phyloP scores from a whole-genome alignment of 2,329 filamentous ascomycete genomes.

The Bertia moriformis region DNA sequence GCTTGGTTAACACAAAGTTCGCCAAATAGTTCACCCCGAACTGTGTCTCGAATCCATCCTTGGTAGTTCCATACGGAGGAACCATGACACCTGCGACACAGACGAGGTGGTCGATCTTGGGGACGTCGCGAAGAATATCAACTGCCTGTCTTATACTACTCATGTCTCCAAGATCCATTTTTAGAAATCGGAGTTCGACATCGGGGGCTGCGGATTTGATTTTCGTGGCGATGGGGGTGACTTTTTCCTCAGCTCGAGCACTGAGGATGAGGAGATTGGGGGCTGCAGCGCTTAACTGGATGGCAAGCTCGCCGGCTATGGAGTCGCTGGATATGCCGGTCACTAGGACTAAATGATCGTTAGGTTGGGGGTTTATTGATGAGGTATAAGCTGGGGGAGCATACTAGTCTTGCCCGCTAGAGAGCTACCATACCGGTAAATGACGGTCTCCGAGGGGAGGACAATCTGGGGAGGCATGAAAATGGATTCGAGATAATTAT shows the following conservation, averaged over 20 bases:
- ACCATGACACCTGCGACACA: conserved; percentile 9
- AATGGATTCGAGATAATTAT: not conserved
- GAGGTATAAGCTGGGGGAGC: not conserved
- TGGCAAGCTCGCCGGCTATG: conserved; percentile 10
- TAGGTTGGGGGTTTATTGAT: not conserved
- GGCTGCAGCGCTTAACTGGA: conserved; percentile 7
- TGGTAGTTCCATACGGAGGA: conserved; percentile 5
- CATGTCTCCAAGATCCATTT: conserved; percentile 8
- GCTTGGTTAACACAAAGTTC: not conserved
- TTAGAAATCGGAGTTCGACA: conserved; percentile 7
- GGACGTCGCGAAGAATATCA: conserved; percentile 2
- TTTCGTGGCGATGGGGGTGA: conserved; percentile 5
- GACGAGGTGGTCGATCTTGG: conserved; percentile 7
- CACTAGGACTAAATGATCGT: conserved; percentile 1
- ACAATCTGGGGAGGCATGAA: not conserved
- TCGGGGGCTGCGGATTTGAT: conserved; percentile 7
- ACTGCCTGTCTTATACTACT: conserved; percentile 4
- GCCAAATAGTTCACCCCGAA: not conserved
- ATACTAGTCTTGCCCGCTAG: not conserved
- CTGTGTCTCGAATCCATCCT: not conserved
- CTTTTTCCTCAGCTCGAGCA: conserved; percentile 7
- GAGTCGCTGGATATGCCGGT: conserved; percentile 7
- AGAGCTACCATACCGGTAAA: not conserved
- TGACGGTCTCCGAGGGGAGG: not conserved
- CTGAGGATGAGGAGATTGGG: conserved; percentile 9